Evolutionary conservation across 2,329 filamentous ascomycete species (phyloP).

Genomic region (Monosporascus ibericus): DNA sequence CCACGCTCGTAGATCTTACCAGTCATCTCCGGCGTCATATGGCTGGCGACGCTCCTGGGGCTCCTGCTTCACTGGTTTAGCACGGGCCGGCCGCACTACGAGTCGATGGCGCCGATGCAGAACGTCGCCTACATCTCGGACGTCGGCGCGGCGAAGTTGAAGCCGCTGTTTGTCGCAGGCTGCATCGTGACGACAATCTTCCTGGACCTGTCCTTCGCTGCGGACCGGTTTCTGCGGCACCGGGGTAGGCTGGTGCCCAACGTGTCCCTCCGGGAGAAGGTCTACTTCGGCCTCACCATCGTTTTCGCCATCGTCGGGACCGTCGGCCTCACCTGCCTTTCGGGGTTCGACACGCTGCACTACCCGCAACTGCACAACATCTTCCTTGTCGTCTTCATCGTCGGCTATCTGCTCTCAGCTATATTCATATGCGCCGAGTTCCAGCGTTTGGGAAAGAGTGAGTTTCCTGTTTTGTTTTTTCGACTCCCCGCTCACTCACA

Average conservation of each 20-base stretch:
- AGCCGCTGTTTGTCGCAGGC: constrained; percentile 74
- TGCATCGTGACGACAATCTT: constrained; percentile 67
- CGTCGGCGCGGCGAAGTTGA: constrained; percentile 54
- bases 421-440: constrained; percentile 90
- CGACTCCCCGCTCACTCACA: not conserved
- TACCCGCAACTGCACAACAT: constrained; percentile 64
- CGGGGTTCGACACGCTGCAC: constrained; percentile 75
- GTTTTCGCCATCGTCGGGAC: constrained; percentile 69
- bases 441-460: constrained; percentile 71
- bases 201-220: constrained; percentile 72
- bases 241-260: constrained; percentile 73
- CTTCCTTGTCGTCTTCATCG: constrained; percentile 79
- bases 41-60: constrained; percentile 62
- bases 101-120: constrained; percentile 53
- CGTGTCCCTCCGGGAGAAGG: constrained; percentile 53
- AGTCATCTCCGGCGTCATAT: constrained; percentile 58
- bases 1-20: constrained; percentile 50
- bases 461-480: constrained; percentile 18
- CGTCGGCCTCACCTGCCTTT: constrained; percentile 72
- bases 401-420: constrained; percentile 76
- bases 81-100: constrained; percentile 47
- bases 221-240: constrained; percentile 83
- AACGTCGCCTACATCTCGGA: constrained; percentile 68
- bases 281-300: constrained; percentile 56
- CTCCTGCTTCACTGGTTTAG: constrained; percentile 67